Percentiles rank a stretch among this genome's conserved stretches.
phyloP scores from a whole-genome alignment of 495 filamentous ascomycete species.

The Aspergillus avenaceus region DNA sequence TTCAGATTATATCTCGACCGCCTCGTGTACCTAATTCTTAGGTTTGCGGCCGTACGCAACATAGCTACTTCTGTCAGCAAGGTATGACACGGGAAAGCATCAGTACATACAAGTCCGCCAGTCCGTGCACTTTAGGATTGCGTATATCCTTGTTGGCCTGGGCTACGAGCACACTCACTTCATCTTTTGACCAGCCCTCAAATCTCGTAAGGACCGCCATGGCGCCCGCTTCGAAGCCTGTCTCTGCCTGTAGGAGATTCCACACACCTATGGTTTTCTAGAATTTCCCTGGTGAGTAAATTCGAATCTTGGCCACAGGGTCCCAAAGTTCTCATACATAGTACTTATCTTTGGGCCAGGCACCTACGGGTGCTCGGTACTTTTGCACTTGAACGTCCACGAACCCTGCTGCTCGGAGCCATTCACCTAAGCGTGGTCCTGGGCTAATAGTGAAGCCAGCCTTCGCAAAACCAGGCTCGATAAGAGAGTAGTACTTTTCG shows the following conservation, averaged over 20 bases:
- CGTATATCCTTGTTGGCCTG: background rate
- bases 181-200: slow-evolving; percentile 16
- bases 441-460: background rate
- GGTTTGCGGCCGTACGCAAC: background rate
- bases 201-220: slow-evolving; percentile 18
- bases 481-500: background rate
- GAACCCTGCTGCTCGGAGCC: background rate
- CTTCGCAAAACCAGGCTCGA: background rate
- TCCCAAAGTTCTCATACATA: background rate
- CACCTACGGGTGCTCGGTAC: background rate
- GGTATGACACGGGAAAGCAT: background rate
- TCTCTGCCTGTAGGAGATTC: background rate
- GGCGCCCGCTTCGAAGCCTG: background rate
- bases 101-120: background rate
- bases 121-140: background rate
- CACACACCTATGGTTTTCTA: background rate
- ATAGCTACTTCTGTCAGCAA: background rate
- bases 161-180: slow-evolving; percentile 1
- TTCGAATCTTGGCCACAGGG: background rate
- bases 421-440: background rate
- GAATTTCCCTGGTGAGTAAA: background rate
- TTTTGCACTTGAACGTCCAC: background rate
- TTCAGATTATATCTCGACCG: too few relatives aligned
- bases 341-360: background rate
- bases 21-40: too few relatives aligned